Percentiles rank a stretch among this genome's conserved stretches.
Conservation (phyloP, 495 filamentous ascomycete species). For the Neurospora sp. region DNA sequence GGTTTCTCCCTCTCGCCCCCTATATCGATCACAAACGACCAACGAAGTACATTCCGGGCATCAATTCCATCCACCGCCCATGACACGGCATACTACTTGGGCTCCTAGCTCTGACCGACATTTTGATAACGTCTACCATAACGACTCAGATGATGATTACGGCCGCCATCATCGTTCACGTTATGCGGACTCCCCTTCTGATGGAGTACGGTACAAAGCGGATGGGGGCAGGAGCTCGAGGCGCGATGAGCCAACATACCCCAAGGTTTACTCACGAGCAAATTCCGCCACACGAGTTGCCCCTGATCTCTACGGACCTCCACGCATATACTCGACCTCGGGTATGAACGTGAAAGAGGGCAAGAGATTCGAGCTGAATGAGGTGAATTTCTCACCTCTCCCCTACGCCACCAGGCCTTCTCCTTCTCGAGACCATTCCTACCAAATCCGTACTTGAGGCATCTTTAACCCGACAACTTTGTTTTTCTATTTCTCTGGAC, state of each 20-base stretch:
- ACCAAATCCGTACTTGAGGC: not conserved
- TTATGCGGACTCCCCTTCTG: not conserved
- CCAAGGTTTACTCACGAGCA: not conserved
- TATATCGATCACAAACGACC: conserved; percentile 14
- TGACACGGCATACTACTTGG: conserved; percentile 17
- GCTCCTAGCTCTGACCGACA: not conserved
- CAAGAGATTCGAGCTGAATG: conserved; percentile 6
- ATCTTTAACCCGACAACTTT: not conserved
- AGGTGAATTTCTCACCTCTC: conserved; percentile 9
- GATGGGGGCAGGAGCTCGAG: not conserved
- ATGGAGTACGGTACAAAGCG: not conserved
- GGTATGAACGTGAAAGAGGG: conserved; percentile 16
- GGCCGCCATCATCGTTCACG: conserved; percentile 6
- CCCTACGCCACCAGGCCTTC: no score
- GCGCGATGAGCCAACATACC: not conserved
- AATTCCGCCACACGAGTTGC: not conserved
- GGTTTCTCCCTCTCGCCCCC: conserved; percentile 19
- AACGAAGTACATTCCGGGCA: conserved; percentile 4
- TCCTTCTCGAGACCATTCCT: not conserved
- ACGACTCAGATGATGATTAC: conserved; percentile 22
- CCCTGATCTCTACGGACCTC: not conserved
- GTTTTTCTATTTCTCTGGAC: not conserved
- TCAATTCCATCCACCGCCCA: conserved; percentile 5
- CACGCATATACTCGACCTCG: not conserved
- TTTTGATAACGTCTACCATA: conserved; percentile 6